A percentile compares a stretch with the other conserved stretches of the same genome.
Conservation (phyloP, 495 filamentous ascomycete species). For the Annulohypoxylon maeteangense region DNA sequence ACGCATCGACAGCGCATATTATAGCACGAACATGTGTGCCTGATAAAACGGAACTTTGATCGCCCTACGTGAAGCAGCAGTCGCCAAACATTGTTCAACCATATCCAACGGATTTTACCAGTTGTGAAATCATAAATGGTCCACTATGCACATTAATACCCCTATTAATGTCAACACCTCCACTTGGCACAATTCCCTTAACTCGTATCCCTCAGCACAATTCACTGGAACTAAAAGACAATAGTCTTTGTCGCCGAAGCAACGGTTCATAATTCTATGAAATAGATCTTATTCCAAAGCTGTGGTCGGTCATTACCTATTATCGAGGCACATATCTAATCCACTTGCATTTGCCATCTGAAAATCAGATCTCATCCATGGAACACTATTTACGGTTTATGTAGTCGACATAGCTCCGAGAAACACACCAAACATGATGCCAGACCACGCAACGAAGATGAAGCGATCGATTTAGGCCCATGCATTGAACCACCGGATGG, state of each 20-base stretch:
- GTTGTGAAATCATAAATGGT: neutral
- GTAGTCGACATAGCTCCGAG: neutral
- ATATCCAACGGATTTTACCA: neutral
- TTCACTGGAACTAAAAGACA: neutral
- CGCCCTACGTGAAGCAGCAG: neutral
- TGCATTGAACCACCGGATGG: conserved; percentile 74
- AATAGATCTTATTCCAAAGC: neutral
- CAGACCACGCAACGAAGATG: neutral
- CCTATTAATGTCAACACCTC: conserved; percentile 17
- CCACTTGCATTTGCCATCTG: neutral
- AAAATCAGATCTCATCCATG: neutral
- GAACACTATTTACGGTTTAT: neutral
- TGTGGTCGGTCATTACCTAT: neutral
- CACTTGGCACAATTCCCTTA: conserved; percentile 4
- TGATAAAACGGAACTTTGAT: neutral
- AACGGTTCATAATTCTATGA: neutral
- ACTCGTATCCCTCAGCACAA: conserved; percentile 21
- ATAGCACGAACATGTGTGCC: neutral
- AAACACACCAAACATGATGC: neutral
- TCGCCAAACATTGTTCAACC: neutral
- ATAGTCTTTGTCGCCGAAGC: conserved; percentile 12
- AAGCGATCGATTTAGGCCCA: conserved; percentile 27
- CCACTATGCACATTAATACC: neutral
- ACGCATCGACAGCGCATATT: conserved; percentile 2
- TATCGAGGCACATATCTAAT: neutral